Base-by-base conservation (phyloP, 257 asterid species). In the Solanum dulcamara region DNA sequence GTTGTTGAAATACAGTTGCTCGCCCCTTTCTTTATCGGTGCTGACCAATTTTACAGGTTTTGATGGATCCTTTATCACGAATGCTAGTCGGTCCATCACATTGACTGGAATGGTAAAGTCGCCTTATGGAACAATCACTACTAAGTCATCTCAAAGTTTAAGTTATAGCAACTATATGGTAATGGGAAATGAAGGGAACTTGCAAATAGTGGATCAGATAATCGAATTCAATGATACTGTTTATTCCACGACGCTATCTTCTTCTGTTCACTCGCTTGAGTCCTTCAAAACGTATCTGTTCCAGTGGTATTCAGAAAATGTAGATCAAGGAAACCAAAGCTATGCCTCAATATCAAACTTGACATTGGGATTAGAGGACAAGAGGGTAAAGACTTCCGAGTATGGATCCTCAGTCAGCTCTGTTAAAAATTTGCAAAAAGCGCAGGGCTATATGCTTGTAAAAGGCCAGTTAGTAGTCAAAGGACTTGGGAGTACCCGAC, bases 401-500 rank as follows among this genome's bases (percentile, higher is more conserved):
- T 38, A 32, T 2, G 91, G 93, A 17, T 32, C 80, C 10, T 88
- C 71, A 1, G 38, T 59, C 9, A 86, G 88, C 28, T 60, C 80
- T 84, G 81, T 93, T 24, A 87, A 81, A 67, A 92, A 91, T 55
- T 37, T 87, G 87, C 97, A 93, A 74, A 89, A 80, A 30, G 95
- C 88, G 0, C 85, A 90, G 46, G 95, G 94, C 0, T 24, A 62
- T 68, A 89, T 92, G 89, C 75, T 91, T 15, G 92, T 93, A 51
- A 93, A 92, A 5, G 94, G 91, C 6, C 91, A 84, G 79, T 88
- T 86, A 37, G 93, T 88, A 57, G 88, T 89, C 6, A 87, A 88
- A 68, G 97, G 97, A 80, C 6, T 90, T 53, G 97, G 93, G 53
- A 92, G 92, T 88, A 92, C 93, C 22, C 93, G 89, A 64, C 97